Percentiles rank a stretch among this genome's conserved stretches.
Conservation (phyloP, 1,139 yeast genomes). For the Yamadazyma friedrichii region DNA sequence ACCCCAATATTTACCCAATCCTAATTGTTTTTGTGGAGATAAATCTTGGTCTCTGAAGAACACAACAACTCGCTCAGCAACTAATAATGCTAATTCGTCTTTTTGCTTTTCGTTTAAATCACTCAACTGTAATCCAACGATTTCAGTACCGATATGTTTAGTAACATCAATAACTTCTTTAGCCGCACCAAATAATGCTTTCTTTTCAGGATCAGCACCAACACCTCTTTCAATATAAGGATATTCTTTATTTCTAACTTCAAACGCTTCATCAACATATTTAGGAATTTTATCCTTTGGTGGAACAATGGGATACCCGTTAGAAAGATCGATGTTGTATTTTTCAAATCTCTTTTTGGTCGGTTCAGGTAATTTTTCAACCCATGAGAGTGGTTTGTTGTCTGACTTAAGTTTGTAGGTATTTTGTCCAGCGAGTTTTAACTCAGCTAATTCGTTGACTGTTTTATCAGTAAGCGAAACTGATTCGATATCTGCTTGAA, state of each 20-base stretch:
- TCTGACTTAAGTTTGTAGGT: background rate
- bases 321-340: slow-evolving; percentile 28
- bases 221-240: slow-evolving; percentile 46
- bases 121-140: slow-evolving; percentile 50
- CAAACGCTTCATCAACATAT: slow-evolving; percentile 50
- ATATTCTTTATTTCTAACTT: slow-evolving; percentile 38
- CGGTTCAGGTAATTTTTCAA: slow-evolving; percentile 18
- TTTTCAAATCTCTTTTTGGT: slow-evolving; percentile 26
- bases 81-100: slow-evolving; percentile 47
- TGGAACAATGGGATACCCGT: slow-evolving; percentile 32
- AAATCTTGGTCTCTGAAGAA: slow-evolving; percentile 45
- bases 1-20: slow-evolving; percentile 42
- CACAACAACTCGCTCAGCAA: slow-evolving; percentile 45
- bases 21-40: slow-evolving; percentile 45
- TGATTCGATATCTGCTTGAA: background rate
- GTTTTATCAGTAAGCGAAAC: slow-evolving; percentile 5
- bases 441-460: slow-evolving; percentile 6
- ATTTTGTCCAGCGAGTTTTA: slow-evolving; percentile 7
- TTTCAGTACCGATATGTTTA: slow-evolving; percentile 54
- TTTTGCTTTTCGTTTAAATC: slow-evolving; percentile 50
- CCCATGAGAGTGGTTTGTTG: slow-evolving; percentile 14
- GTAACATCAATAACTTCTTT: slow-evolving; percentile 46
- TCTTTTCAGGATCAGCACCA: slow-evolving; percentile 53
- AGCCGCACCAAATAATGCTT: slow-evolving; percentile 52
- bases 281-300: slow-evolving; percentile 37